These are phyloP conservation scores for Gossypium schwendimanii DNA, from an alignment of 441 rosid genomes.

Conservation along the genomic window DNA sequence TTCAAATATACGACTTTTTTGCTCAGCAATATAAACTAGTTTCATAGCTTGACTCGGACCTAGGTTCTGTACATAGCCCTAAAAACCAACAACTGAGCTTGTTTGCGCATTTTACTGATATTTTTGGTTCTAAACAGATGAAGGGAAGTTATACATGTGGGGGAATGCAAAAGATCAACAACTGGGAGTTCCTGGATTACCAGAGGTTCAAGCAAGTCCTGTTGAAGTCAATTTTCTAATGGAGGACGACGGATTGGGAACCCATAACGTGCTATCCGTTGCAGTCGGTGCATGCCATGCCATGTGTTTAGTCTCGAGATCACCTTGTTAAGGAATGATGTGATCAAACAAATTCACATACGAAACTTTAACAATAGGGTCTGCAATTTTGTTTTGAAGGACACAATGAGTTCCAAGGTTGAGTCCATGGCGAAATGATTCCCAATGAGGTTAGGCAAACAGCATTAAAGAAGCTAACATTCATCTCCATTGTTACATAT, in stretches of 20 bases:
- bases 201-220: conserved; percentile 60
- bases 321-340: conserved; percentile 18
- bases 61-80: neutral
- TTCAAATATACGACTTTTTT: neutral
- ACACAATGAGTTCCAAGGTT: conserved; percentile 1
- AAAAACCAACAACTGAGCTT: neutral
- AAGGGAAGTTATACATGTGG: conserved; percentile 84
- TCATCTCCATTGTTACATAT: neutral
- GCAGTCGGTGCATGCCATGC: conserved; percentile 88
- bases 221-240: conserved; percentile 60
- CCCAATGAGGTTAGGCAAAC: neutral
- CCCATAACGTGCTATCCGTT: conserved; percentile 50
- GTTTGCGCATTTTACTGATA: neutral
- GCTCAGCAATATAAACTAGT: neutral
- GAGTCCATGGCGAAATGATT: neutral
- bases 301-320: conserved; percentile 64
- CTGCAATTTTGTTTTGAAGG: neutral
- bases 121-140: conserved; percentile 34
- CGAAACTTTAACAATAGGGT: neutral
- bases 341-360: neutral
- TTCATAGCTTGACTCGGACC: neutral
- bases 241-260: conserved; percentile 56
- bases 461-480: neutral
- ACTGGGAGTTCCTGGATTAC: conserved; percentile 77
- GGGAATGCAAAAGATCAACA: conserved; percentile 88